These are phyloP conservation scores for Torulaspora delbrueckii DNA, from an alignment of 805 yeast species.

Conservation along the genomic window DNA sequence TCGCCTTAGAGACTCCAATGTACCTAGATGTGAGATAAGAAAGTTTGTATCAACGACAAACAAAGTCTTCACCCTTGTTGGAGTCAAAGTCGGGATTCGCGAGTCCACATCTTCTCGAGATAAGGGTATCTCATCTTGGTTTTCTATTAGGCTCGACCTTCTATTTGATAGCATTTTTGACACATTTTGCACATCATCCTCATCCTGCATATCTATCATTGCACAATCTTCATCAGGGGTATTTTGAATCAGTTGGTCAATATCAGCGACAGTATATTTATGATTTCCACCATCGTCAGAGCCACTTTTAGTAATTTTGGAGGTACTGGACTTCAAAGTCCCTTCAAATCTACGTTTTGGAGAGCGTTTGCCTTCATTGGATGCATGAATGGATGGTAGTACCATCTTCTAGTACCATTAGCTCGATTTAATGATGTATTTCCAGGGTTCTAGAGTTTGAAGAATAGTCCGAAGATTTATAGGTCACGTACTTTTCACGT, in stretches of 20 bases:
- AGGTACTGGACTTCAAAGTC: neutral
- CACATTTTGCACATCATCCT: conserved; percentile 40
- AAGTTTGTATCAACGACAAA: conserved; percentile 83
- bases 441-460: neutral
- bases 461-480: too few relatives aligned
- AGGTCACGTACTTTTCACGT: neutral
- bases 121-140: neutral
- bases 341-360: neutral
- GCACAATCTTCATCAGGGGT: conserved; percentile 38
- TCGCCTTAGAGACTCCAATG: conserved; percentile 49
- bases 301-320: neutral
- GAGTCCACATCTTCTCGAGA: conserved; percentile 12
- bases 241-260: conserved; percentile 8
- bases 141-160: conserved; percentile 12
- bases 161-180: conserved; percentile 39
- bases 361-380: neutral
- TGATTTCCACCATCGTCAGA: neutral
- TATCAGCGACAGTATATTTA: conserved; percentile 21
- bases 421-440: neutral
- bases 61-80: conserved; percentile 28
- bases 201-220: conserved; percentile 47
- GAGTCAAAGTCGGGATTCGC: conserved; percentile 11
- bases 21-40: conserved; percentile 58
- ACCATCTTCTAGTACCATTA: conserved; percentile 2
- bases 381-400: conserved; percentile 11